Evolutionary conservation across 768 basidiomycete species (phyloP).

Genomic region (Suillus lakei): DNA sequence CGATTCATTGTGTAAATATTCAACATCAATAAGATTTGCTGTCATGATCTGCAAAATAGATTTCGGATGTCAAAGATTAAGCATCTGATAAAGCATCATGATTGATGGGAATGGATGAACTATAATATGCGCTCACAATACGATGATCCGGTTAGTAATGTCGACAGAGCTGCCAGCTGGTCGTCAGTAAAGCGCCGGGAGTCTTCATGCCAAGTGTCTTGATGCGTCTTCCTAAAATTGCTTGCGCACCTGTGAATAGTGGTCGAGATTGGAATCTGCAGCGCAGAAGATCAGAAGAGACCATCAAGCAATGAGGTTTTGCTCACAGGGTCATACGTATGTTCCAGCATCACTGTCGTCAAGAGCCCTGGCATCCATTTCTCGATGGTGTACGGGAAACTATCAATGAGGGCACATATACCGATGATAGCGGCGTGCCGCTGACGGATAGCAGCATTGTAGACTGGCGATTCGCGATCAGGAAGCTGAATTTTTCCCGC

Average conservation of each 20-base stretch:
- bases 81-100: slow-evolving; percentile 3
- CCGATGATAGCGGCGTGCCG: slow-evolving; percentile 91
- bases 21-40: neutral
- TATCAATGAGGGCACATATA: slow-evolving; percentile 87
- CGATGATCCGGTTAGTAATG: slow-evolving; percentile 84
- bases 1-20: neutral
- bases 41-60: slow-evolving; percentile 2
- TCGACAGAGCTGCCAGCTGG: slow-evolving; percentile 80
- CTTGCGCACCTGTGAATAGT: slow-evolving; percentile 82
- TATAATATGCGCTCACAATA: slow-evolving; percentile 58
- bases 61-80: slow-evolving; percentile 9
- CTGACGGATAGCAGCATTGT: slow-evolving; percentile 73
- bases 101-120: slow-evolving; percentile 21
- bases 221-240: slow-evolving; percentile 81
- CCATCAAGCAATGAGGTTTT: slow-evolving; percentile 2
- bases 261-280: slow-evolving; percentile 81
- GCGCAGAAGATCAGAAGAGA: slow-evolving; percentile 11
- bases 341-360: slow-evolving; percentile 77
- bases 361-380: slow-evolving; percentile 89
- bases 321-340: slow-evolving; percentile 81
- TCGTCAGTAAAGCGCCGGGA: slow-evolving; percentile 85
- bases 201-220: slow-evolving; percentile 92
- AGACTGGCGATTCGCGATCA: slow-evolving; percentile 61
- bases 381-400: slow-evolving; percentile 92
- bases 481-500: slow-evolving; percentile 73